phyloP scores from a whole-genome alignment of 1,139 yeast genomes.

The Yamadazyma pseudoaaseri region DNA sequence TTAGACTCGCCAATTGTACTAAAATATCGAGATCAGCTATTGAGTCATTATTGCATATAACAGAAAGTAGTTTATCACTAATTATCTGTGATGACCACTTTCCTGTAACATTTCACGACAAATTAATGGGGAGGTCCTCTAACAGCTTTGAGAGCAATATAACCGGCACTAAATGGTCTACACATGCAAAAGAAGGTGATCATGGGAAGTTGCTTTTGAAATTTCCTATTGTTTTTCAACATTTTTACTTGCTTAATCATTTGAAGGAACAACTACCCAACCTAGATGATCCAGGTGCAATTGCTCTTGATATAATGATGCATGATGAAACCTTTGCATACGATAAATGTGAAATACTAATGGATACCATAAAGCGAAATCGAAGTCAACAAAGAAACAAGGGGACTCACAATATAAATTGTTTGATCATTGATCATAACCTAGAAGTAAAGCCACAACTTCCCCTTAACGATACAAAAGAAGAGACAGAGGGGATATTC shows the following conservation, averaged over 20 bases:
- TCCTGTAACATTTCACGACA: slow-evolving; percentile 7
- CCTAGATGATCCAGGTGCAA: neutral
- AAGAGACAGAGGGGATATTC: slow-evolving; percentile 4
- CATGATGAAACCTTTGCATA: slow-evolving; percentile 9
- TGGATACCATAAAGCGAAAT: slow-evolving; percentile 7
- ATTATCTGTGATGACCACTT: slow-evolving; percentile 16
- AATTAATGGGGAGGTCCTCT: slow-evolving; percentile 15
- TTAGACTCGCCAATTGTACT: slow-evolving; percentile 27
- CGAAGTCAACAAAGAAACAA: slow-evolving; percentile 8
- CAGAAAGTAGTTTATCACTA: slow-evolving; percentile 19
- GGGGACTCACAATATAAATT: slow-evolving; percentile 1
- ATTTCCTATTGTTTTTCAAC: slow-evolving; percentile 29
- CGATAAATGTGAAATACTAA: slow-evolving; percentile 7
- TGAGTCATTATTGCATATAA: slow-evolving; percentile 15
- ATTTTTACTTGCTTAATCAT: slow-evolving; percentile 17
- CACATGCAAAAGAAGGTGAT: slow-evolving; percentile 12
- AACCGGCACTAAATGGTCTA: slow-evolving; percentile 24
- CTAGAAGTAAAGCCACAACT: slow-evolving; percentile 7
- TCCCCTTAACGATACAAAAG: neutral
- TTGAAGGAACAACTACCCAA: slow-evolving; percentile 6
- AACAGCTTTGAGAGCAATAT: slow-evolving; percentile 3
- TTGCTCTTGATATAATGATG: slow-evolving; percentile 23
- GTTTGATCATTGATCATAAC: slow-evolving; percentile 10
- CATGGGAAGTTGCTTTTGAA: slow-evolving; percentile 15
- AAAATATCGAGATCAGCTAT: slow-evolving; percentile 22